These are phyloP conservation scores for Tetrahymena elliotti DNA, from an alignment of 73 alveolate genomes.

Conservation along the genomic window DNA sequence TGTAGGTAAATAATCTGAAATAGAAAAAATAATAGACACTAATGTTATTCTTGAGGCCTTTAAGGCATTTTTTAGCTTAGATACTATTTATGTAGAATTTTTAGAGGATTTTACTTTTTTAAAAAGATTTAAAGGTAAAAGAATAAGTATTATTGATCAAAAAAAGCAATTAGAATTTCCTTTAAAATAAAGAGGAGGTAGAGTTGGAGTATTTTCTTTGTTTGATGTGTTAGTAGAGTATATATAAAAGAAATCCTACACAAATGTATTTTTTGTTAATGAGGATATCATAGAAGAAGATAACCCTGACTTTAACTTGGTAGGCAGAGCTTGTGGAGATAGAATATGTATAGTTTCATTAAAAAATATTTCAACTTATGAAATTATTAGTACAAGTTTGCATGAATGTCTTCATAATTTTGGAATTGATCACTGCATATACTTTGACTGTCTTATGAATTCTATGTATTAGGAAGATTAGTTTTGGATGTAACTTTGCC, in stretches of 20 bases:
- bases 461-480: not conserved
- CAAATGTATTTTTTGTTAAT: constrained; percentile 6
- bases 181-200: not conserved
- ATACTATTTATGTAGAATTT: not conserved
- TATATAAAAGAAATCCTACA: not conserved
- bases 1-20: not conserved
- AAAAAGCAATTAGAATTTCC: not conserved
- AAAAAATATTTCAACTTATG: not conserved
- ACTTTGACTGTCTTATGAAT: constrained; percentile 23
- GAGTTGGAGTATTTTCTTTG: not conserved
- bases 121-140: not conserved
- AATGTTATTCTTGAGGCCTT: not conserved
- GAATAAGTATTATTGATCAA: not conserved
- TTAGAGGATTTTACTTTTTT: not conserved
- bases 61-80: not conserved
- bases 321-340: constrained; percentile 43
- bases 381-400: constrained; percentile 5
- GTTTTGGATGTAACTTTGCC: constrained; percentile 3
- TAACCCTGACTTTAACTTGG: constrained; percentile 1
- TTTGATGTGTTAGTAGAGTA: not conserved
- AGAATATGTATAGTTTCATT: constrained; percentile 22
- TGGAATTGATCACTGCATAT: constrained; percentile 29
- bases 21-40: not conserved
- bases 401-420: constrained; percentile 27
- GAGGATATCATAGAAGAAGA: constrained; percentile 8